Evolutionary conservation across 2,329 filamentous ascomycete species (phyloP), one percentile per base, ranked within the genome.

Genomic region (Penicillium sp.): DNA sequence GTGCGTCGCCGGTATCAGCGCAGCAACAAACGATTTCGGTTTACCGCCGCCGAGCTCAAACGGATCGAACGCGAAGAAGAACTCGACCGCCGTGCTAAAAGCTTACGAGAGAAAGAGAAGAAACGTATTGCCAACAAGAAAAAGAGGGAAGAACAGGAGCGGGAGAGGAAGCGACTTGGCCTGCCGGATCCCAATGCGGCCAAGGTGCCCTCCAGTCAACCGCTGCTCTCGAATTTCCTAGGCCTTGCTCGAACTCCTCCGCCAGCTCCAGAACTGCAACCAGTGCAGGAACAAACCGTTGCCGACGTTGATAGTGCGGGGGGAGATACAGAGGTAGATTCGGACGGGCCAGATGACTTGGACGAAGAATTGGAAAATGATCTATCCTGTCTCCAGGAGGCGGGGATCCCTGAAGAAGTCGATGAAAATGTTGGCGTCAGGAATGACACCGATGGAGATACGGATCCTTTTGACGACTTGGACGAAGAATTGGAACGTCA

Each of bases 21-120:
- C 54, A 70, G 68, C 56, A 68, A 71, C 61, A 68, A 71, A 49
- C 63, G 64, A 13, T 64, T 72, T 46, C 54, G 64, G 30, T 73
- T 72, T 49, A 68, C 64, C 10, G 63, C 67, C 4, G 66, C 69
- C 2, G 65, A 73, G 49, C 65, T 72, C n/a, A 63, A 61, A 23
- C 63, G 65, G 12, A 70, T 73, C 39, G 73, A 76, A 37, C 72
- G 75, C 39, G 71, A 76, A 41, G 69, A 78, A 50, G 69, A 74
- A 26, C 68, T 70, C 30, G 67, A 74, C 42, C 63, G 66, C 9
- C 68, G 69, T 37, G 75, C 74, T 0, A 70, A 76, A 55, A 71
- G 64, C 5, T 61, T 73, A 18, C 65, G 66, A 2, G 70, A 72
- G 9, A 63, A 61, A 32, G 70, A 72, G 49, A 69, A 68, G 51